These are phyloP conservation scores for Bacidia rubella DNA, from an alignment of 495 filamentous ascomycete species.

Conservation along the genomic window DNA sequence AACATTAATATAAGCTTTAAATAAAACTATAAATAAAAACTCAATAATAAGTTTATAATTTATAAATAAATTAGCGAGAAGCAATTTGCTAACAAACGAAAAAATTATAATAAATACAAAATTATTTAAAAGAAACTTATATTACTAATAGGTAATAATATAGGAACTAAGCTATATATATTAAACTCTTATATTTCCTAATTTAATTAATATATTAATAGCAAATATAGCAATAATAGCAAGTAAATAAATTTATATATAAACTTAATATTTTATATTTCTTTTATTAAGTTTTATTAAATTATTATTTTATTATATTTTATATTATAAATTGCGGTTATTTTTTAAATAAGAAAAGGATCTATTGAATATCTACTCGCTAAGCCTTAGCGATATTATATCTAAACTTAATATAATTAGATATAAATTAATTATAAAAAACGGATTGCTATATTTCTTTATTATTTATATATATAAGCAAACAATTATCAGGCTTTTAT, in stretches of 20 bases:
- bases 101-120: neutral
- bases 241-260: neutral
- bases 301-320: no score
- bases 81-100: no score
- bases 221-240: neutral
- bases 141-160: neutral
- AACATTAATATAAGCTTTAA: no score
- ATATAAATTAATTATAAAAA: neutral
- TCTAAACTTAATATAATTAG: no score
- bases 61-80: no score
- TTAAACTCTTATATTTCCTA: neutral
- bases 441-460: neutral
- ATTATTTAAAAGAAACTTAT: no score
- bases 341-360: neutral
- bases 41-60: no score
- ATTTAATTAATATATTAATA: no score
- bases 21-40: no score
- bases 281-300: neutral
- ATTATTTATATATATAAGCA: neutral
- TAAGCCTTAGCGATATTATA: no score
- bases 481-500: neutral
- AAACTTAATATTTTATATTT: neutral
- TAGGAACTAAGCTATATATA: neutral
- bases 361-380: neutral
- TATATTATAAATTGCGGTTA: no score